Evolutionary conservation across 768 basidiomycete genomes (phyloP).

Genomic region (Boletus reticuloceps): DNA sequence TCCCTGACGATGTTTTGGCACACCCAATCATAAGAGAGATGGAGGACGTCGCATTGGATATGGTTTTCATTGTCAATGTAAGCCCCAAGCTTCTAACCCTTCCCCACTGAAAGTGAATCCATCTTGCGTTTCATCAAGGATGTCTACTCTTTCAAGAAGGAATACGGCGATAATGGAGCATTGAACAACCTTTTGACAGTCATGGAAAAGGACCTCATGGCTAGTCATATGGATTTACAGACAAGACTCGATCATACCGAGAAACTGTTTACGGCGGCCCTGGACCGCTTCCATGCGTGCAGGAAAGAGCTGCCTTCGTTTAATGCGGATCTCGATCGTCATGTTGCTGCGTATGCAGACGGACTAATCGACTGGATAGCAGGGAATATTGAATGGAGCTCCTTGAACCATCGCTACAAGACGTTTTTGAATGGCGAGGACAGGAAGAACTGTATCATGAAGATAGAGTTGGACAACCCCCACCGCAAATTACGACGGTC

Average conservation of each 20-base stretch:
- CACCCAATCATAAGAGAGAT: slow-evolving; percentile 25
- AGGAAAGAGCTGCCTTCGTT: slow-evolving; percentile 20
- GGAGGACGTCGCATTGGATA: slow-evolving; percentile 26
- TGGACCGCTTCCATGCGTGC: slow-evolving; percentile 22
- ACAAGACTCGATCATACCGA: slow-evolving; percentile 20
- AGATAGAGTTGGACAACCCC: slow-evolving; percentile 8
- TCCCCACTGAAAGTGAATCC: neutral
- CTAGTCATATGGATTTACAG: slow-evolving; percentile 24
- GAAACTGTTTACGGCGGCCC: slow-evolving; percentile 19
- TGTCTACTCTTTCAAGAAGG: slow-evolving; percentile 32
- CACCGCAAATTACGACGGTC: neutral
- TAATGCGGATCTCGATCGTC: slow-evolving; percentile 12
- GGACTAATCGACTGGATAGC: slow-evolving; percentile 26
- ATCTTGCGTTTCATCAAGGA: slow-evolving; percentile 10
- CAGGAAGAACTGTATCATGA: slow-evolving; percentile 21
- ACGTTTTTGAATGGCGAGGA: slow-evolving; percentile 20
- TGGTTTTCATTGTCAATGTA: slow-evolving; percentile 27
- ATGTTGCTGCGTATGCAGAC: slow-evolving; percentile 21
- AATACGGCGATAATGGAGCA: slow-evolving; percentile 26
- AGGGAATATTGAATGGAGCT: slow-evolving; percentile 30
- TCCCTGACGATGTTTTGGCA: slow-evolving; percentile 21
- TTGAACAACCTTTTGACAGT: slow-evolving; percentile 28
- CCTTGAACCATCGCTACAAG: slow-evolving; percentile 26
- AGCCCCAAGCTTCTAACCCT: neutral
- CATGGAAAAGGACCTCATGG: slow-evolving; percentile 23